Evolutionary conservation across 495 filamentous ascomycete genomes (phyloP).

Genomic region (Lasiosphaeris hirsuta): DNA sequence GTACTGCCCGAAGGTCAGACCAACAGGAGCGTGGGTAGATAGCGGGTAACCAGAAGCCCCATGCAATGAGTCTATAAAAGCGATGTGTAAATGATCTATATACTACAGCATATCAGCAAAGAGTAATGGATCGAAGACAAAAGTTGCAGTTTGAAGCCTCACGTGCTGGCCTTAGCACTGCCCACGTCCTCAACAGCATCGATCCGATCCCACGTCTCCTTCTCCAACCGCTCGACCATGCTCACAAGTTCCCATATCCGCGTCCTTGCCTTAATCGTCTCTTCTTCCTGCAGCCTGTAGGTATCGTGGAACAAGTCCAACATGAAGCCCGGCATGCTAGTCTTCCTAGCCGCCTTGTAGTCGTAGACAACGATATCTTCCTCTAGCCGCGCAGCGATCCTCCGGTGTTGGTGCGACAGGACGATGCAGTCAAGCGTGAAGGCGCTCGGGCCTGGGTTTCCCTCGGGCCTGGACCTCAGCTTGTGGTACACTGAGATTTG

Average conservation of each 20-base stretch:
- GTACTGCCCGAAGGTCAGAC: too few species aligned
- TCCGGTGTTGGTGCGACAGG: conserved; percentile 73
- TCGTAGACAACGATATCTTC: conserved; percentile 89
- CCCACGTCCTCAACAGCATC: conserved; percentile 72
- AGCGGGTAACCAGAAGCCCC: too few species aligned
- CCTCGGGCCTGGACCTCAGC: conserved; percentile 46
- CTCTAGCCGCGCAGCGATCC: conserved; percentile 71
- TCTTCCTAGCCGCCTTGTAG: conserved; percentile 60
- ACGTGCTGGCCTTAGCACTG: conserved; percentile 34
- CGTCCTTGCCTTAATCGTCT: conserved; percentile 40
- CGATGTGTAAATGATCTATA: too few species aligned
- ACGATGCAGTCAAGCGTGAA: conserved; percentile 58
- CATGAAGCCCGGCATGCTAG: conserved; percentile 63
- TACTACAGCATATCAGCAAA: not conserved
- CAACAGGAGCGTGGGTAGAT: too few species aligned
- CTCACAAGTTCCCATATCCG: conserved; percentile 53
- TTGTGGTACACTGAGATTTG: conserved; percentile 86
- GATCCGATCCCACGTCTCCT: conserved; percentile 67
- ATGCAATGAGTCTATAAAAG: too few species aligned
- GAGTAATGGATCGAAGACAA: not conserved
- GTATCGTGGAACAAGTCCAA: conserved; percentile 60
- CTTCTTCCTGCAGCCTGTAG: conserved; percentile 64
- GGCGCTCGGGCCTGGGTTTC: conserved; percentile 25
- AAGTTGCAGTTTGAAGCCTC: not conserved
- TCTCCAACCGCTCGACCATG: conserved; percentile 60